Evolutionary conservation across 1,139 yeast species (phyloP), one percentile per base, ranked within the genome.

Genomic region (Ashbya aceris): DNA sequence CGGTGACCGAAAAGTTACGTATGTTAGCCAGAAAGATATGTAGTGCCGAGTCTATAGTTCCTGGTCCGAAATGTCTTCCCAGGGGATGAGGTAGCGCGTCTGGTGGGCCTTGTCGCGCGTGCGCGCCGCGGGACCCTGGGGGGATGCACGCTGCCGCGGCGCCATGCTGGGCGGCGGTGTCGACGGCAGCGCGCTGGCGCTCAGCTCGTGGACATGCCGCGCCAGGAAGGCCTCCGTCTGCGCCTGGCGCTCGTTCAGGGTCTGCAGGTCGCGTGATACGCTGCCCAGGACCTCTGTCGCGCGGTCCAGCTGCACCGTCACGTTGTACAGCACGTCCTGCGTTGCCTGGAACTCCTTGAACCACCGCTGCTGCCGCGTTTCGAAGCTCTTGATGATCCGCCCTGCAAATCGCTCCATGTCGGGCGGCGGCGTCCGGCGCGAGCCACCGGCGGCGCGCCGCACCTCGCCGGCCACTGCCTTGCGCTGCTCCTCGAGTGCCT

Each of bases 31-130:
- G 40, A 39, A 43, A 40, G 7, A 29, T 11, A 29, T 29, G 11
- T 29, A 29, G 6, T 12, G 31, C 31, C 13, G 14, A n/a, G 12
- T 32, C 35, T 34, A 34, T 30, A 26, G 40, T 10, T 30, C 37
- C 13, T 40, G 23, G 13, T 34, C 46, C 10, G 42, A 30, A 11
- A 52, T 45, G 38, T 55, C 60, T 20, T 54, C 58, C 60, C 60
- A 55, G 7, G 60, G 58, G 13, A 55, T 54, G 20, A 55, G 49
- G 31, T 36, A 40, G 20, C 45, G 40, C 13, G 43, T 23, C 34
- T 12, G 40, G 38, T 20, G 41, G 13, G 41, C 14, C 38, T 41
- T 11, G 35, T 33, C 14, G 30, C 30, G 29, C 13, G 56, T 52
- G 44, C 56, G 46, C 28, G 43, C 42, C 20, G 30, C 36, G 20